phyloP scores from a whole-genome alignment of 2,329 filamentous ascomycete species.

The Leptosphaerulina australis region DNA sequence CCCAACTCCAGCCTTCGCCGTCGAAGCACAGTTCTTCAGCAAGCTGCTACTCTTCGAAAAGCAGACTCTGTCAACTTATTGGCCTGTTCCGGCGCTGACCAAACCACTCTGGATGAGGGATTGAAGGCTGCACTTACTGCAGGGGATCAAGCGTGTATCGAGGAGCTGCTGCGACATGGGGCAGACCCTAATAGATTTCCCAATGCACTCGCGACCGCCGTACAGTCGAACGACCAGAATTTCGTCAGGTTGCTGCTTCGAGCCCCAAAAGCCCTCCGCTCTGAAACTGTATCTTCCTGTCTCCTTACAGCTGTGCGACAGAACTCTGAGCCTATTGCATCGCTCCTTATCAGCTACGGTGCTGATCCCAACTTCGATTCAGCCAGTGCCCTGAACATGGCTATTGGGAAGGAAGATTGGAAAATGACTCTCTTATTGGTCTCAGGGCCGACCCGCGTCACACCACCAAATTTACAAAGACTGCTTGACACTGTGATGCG shows the following conservation, averaged over 20 bases:
- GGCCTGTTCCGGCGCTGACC: constrained; percentile 44
- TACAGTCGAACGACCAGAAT: constrained; percentile 40
- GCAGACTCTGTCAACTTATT: constrained; percentile 41
- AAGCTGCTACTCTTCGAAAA: constrained; percentile 40
- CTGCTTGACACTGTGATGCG: constrained; percentile 41
- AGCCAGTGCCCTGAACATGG: constrained; percentile 40
- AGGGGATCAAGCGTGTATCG: constrained; percentile 42
- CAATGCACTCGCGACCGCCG: constrained; percentile 39
- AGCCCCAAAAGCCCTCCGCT: constrained; percentile 40
- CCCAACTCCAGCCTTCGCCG: constrained; percentile 32
- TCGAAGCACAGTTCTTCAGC: constrained; percentile 46
- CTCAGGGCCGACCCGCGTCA: constrained; percentile 35
- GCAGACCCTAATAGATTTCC: constrained; percentile 43
- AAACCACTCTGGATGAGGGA: constrained; percentile 43
- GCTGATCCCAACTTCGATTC: constrained; percentile 46
- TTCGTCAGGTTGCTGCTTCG: constrained; percentile 39
- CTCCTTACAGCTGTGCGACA: constrained; percentile 42
- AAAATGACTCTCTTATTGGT: constrained; percentile 37
- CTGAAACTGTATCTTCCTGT: constrained; percentile 42
- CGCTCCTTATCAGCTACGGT: constrained; percentile 41
- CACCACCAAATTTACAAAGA: constrained; percentile 32
- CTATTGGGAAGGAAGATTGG: constrained; percentile 41
- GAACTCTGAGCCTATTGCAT: constrained; percentile 35
- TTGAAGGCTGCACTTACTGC: constrained; percentile 41
- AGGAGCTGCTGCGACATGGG: constrained; percentile 44